These are phyloP conservation scores for Acidomyces sp. DNA, from an alignment of 495 filamentous ascomycete genomes.

Conservation along the genomic window DNA sequence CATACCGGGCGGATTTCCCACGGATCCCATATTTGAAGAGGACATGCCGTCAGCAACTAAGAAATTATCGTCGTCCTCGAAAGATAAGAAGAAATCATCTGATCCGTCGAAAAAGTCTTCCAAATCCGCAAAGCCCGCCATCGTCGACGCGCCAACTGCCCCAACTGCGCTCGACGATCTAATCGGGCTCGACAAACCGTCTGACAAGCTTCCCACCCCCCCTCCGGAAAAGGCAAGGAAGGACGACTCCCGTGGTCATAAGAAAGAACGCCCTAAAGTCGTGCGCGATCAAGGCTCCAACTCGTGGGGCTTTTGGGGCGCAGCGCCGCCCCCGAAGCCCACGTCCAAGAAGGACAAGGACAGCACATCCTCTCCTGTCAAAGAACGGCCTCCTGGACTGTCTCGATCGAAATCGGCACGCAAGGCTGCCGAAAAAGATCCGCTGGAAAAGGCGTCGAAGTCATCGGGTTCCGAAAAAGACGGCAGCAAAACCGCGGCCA, in stretches of 20 bases:
- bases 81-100: constrained; percentile 13
- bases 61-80: constrained; percentile 8
- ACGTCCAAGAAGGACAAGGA: constrained; percentile 33
- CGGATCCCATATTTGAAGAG: constrained; percentile 26
- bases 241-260: constrained; percentile 35
- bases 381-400: constrained; percentile 11
- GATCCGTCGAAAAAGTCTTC: constrained; percentile 19
- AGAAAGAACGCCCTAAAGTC: constrained; percentile 47
- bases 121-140: constrained; percentile 12
- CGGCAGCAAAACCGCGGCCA: constrained; percentile 31
- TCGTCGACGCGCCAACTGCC: constrained; percentile 10
- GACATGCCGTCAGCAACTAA: constrained; percentile 17
- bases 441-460: constrained; percentile 35
- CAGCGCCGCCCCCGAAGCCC: constrained; percentile 33
- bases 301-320: constrained; percentile 50
- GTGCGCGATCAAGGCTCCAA: constrained; percentile 36
- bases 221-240: constrained; percentile 33
- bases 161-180: constrained; percentile 7
- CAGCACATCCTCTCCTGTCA: constrained; percentile 14
- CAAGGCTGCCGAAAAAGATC: constrained; percentile 38
- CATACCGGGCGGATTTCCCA: constrained; percentile 30
- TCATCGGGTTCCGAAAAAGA: constrained; percentile 44
- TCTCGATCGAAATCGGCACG: constrained; percentile 41
- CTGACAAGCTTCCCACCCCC: constrained; percentile 36
- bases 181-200: constrained; percentile 7